Base-by-base conservation (phyloP, 2,329 filamentous ascomycete species). In the Lecanosticta acicola region DNA sequence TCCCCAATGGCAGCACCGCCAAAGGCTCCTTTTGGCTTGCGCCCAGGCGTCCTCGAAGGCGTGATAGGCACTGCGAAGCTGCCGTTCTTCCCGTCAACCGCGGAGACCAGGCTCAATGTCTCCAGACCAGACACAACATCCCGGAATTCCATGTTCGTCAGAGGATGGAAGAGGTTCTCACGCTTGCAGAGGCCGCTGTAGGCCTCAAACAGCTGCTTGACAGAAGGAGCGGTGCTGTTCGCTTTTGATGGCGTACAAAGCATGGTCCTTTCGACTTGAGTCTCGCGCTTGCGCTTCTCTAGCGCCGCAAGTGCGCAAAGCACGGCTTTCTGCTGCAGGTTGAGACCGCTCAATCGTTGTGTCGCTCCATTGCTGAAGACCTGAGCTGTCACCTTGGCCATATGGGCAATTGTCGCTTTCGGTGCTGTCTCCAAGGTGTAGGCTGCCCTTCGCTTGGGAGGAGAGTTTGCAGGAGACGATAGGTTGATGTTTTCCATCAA, bases 291-390 rank as follows among this genome's bases (percentile, higher is more conserved):
- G 52, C 81, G 81, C 58, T 85, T 87, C 65, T 96, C 90, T n/a
- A 93, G 80, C 2, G 88, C 87, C 32, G 91, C 77, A 11, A 98
- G 75, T 0, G 91, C 81, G 69, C 93, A 98, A 8, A 98, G 76
- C 0, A 91, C 89, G 3, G 91, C 93, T 66, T 95, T 97, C 67
- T 98, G 93, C 64, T 98, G 94, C 2, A 98, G 76, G 64, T 97
- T 98, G 46, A 98, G 79, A 3, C 83, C 82, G 66, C 86, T 84
- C 11, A 98, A 79, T 47, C 93, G 81, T 58, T 96, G 88, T 10
- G 77, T 80, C 1, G 89, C 85, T 29, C 90, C 90, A 58, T 96
- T 91, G 64, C 86, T 87, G 67, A 98, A 96, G 1, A 88, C 86
- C 3, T 87, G 81, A 0, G 90, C 82, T 0, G 93, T 95, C 50